phyloP scores from a whole-genome alignment of 768 basidiomycete species.

The Suillus lakei region DNA sequence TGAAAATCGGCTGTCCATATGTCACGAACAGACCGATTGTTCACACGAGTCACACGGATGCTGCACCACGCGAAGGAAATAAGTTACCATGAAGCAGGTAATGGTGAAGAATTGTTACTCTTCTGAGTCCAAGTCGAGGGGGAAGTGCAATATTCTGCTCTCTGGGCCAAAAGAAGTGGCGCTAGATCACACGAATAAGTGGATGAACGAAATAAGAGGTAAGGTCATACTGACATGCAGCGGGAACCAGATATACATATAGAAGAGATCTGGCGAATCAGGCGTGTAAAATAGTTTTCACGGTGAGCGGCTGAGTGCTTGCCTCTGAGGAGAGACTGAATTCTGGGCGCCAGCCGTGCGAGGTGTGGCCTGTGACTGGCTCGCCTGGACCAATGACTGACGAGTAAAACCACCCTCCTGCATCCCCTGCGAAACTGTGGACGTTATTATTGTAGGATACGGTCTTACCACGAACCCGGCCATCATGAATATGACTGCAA shows the following conservation, averaged over 20 bases:
- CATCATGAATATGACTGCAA: neutral
- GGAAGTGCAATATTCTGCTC: slow-evolving; percentile 47
- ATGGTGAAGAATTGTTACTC: slow-evolving; percentile 38
- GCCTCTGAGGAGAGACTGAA: slow-evolving; percentile 40
- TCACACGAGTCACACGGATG: slow-evolving; percentile 31
- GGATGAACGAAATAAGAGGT: neutral
- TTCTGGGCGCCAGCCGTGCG: slow-evolving; percentile 45
- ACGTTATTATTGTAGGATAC: slow-evolving; percentile 34
- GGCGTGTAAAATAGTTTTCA: neutral
- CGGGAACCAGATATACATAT: slow-evolving; percentile 50
- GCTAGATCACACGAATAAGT: slow-evolving; percentile 35
- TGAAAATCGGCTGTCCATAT: slow-evolving; percentile 60
- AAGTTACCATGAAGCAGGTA: neutral
- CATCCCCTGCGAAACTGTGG: slow-evolving; percentile 54
- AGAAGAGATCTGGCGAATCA: slow-evolving; percentile 50
- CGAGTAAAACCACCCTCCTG: slow-evolving; percentile 55
- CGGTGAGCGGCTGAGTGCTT: slow-evolving; percentile 12
- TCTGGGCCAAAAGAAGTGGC: slow-evolving; percentile 61
- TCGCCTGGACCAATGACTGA: slow-evolving; percentile 22
- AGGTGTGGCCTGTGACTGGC: slow-evolving; percentile 11
- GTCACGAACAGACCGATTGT: slow-evolving; percentile 51
- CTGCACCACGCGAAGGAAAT: slow-evolving; percentile 10
- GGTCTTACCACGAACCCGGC: slow-evolving; percentile 30
- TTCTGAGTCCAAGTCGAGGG: slow-evolving; percentile 46
- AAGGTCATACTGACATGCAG: slow-evolving; percentile 49